phyloP scores from a whole-genome alignment of 192 early-diverging fungal species.

The Lobosporangium transversale region DNA sequence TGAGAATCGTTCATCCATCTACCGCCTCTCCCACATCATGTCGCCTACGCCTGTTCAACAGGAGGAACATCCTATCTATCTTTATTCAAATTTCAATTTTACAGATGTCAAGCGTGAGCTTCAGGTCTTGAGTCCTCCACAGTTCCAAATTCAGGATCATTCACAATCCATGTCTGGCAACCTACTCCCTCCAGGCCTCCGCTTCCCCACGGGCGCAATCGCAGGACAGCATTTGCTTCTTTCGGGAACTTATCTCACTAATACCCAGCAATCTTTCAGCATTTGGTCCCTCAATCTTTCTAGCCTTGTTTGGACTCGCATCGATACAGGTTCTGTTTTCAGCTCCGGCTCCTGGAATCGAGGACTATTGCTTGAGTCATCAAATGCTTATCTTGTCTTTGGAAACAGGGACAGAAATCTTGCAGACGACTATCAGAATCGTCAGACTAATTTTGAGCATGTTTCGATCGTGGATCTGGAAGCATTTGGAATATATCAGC shows the following conservation, averaged over 20 bases:
- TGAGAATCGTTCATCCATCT: conserved; percentile 40
- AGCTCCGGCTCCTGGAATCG: conserved; percentile 82
- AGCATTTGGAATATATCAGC: conserved; percentile 74
- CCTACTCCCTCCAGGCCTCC: conserved; percentile 73
- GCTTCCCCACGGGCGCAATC: conserved; percentile 79
- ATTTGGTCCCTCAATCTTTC: conserved; percentile 77
- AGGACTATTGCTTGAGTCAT: conserved; percentile 69
- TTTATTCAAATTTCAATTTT: conserved; percentile 89
- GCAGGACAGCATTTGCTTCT: conserved; percentile 76
- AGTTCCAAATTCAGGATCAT: conserved; percentile 71
- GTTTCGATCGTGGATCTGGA: conserved; percentile 76
- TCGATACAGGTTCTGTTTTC: conserved; percentile 76
- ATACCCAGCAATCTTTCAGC: conserved; percentile 72
- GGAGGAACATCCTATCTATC: conserved; percentile 68
- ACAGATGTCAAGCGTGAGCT: conserved; percentile 79
- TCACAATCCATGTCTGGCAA: conserved; percentile 74
- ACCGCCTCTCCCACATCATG: conserved; percentile 46
- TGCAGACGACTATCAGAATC: conserved; percentile 80
- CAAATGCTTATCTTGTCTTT: conserved; percentile 77
- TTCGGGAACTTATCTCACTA: conserved; percentile 78
- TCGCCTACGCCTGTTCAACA: conserved; percentile 51
- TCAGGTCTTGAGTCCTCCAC: conserved; percentile 72
- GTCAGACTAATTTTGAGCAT: conserved; percentile 83
- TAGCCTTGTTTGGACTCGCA: conserved; percentile 70
- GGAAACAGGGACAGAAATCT: conserved; percentile 74